Percentiles rank a stretch among this genome's conserved stretches.
Evolutionary conservation across 371 early-diverging fungal genomes (phyloP).

Genomic region (Sporodiniella umbellata): DNA sequence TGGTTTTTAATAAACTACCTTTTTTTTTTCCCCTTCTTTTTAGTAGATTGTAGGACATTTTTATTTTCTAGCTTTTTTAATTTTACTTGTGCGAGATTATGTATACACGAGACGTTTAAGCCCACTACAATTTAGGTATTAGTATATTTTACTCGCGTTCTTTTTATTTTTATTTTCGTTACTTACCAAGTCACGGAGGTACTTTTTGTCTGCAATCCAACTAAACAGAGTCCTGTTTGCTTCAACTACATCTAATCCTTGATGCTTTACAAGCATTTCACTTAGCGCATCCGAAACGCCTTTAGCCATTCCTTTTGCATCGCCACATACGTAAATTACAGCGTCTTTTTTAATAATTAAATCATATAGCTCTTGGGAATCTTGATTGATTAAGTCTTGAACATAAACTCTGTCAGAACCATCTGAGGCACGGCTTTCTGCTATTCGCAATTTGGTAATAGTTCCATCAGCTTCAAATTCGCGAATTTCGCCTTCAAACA

Average conservation of each 20-base stretch:
- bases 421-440: slow-evolving; percentile 59
- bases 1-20: too few relatives aligned
- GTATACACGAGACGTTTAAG: neutral
- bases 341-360: slow-evolving; percentile 60
- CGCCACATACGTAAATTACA: slow-evolving; percentile 84
- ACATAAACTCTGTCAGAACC: slow-evolving; percentile 67
- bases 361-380: slow-evolving; percentile 52
- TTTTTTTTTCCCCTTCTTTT: too few relatives aligned
- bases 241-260: slow-evolving; percentile 39
- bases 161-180: too few relatives aligned
- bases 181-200: slow-evolving; percentile 70
- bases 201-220: slow-evolving; percentile 65
- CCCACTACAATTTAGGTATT: neutral
- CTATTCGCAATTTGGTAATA: slow-evolving; percentile 52
- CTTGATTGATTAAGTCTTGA: slow-evolving; percentile 70
- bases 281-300: slow-evolving; percentile 77
- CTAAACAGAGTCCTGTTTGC: slow-evolving; percentile 59
- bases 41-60: too few relatives aligned
- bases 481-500: slow-evolving; percentile 62
- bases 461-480: slow-evolving; percentile 47
- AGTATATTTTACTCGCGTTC: too few relatives aligned
- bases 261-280: slow-evolving; percentile 58
- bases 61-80: too few relatives aligned
- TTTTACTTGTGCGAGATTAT: neutral
- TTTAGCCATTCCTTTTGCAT: slow-evolving; percentile 87